phyloP scores from a whole-genome alignment of 179 eudicot genomes.

The Actinidia polygama region DNA sequence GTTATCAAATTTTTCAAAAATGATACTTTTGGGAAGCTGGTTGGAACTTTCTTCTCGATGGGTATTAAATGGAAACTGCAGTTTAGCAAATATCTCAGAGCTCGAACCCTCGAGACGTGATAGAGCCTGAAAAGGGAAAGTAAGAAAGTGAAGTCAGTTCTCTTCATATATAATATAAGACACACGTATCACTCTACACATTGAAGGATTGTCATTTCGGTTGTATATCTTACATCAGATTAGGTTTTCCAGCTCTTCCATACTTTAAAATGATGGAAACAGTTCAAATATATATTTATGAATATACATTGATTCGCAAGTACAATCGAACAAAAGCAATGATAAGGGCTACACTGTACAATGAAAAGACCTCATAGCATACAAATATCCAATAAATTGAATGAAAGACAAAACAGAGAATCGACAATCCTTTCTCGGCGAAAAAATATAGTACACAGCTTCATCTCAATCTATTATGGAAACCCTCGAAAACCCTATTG shows the following conservation, averaged over 20 bases:
- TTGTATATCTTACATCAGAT: background rate
- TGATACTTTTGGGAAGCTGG: conserved; percentile 21
- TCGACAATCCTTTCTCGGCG: no score
- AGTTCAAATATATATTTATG: background rate
- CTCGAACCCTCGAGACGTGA: conserved; percentile 41
- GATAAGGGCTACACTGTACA: no score
- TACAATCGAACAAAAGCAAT: no score
- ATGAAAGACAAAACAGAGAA: no score
- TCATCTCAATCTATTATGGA: no score
- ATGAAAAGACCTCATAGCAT: no score
- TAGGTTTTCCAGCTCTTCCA: background rate
- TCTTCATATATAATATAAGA: background rate
- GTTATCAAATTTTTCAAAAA: conserved; percentile 18
- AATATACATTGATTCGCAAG: no score
- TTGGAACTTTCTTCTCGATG: conserved; percentile 24
- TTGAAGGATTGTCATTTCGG: background rate
- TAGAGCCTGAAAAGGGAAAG: conserved; percentile 45
- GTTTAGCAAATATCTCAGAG: conserved; percentile 26
- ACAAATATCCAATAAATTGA: no score
- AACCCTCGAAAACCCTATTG: no score
- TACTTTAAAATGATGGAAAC: background rate
- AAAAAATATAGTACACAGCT: no score
- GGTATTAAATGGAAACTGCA: conserved; percentile 12
- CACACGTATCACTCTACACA: background rate
- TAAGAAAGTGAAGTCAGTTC: background rate